Base-by-base conservation (phyloP, 2,329 filamentous ascomycete genomes). In the Fusarium proliferatum region DNA sequence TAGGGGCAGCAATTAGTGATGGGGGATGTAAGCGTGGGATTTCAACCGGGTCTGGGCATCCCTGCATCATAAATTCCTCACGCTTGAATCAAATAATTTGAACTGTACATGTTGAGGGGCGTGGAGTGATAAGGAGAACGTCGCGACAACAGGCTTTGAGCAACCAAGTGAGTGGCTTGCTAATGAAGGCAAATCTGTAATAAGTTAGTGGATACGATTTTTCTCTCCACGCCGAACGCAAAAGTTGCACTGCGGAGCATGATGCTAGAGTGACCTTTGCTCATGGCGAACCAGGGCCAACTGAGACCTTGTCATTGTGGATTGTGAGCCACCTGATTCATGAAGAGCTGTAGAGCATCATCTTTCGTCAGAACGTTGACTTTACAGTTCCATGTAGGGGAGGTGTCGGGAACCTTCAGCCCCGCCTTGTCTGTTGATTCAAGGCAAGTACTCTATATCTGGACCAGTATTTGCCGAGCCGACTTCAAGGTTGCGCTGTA, bases 121-220 rank as follows among this genome's bases (percentile, higher is more conserved):
- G 64, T 67, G 71, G 52, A 58, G 58, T 55, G 57, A 61, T 46
- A 57, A 64, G 26, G 59, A 61, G 36, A 53, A 64, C 48, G 36
- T 69, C 42, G 38, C 46, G 53, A 48, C 60, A 62, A 55, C 53
- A 59, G 51, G 58, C 51, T 57, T 63, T 45, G 53, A 56, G 42
- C 41, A 53, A 57, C 36, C 45, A 30, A 46, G 34, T 55, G 28
- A 63, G 64, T 75, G 72, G 74, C 65, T 76, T 77, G 72, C 61
- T 71, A 55, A 61, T 61, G 70, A 72, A 63, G 56, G 60, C 49
- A 76, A 75, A 56, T 45, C 49, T 56, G 28, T n/a, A 59, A 59
- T 59, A 36, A 51, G 42, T 59, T 59, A 62, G 75, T 77, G 75
- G 75, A 77, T 73, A 71, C 74, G 42, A 63, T 49, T n/a, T 71